These are phyloP conservation scores for Suhomyces xylopsoci DNA, from an alignment of 805 yeast genomes.

Conservation along the genomic window DNA sequence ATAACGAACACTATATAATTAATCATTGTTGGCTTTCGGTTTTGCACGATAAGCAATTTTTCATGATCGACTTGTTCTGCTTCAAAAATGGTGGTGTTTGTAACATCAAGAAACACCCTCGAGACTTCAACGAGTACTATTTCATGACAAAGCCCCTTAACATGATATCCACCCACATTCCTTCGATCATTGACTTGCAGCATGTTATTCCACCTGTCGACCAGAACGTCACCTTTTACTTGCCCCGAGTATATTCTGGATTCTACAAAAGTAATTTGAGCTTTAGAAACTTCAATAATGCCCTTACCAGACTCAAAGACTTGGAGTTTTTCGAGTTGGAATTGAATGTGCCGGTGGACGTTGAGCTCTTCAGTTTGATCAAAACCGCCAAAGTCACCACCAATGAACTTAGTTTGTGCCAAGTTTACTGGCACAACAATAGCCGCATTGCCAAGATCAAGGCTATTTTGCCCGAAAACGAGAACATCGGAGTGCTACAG, in stretches of 20 bases:
- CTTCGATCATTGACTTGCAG: constrained; percentile 74
- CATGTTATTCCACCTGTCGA: constrained; percentile 84
- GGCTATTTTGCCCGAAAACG: constrained; percentile 72
- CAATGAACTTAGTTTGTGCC: constrained; percentile 64
- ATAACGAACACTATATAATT: constrained; percentile 48
- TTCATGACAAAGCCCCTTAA: constrained; percentile 76
- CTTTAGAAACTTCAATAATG: constrained; percentile 67
- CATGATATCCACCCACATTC: constrained; percentile 81
- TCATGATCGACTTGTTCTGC: constrained; percentile 64
- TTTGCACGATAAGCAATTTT: constrained; percentile 69
- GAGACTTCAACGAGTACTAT: constrained; percentile 52
- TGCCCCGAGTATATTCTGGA: constrained; percentile 86
- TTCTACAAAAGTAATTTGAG: constrained; percentile 59
- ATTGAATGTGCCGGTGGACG: constrained; percentile 62
- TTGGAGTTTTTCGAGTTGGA: constrained; percentile 79
- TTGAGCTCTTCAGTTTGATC: constrained; percentile 62
- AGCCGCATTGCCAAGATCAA: constrained; percentile 72
- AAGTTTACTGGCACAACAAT: constrained; percentile 63
- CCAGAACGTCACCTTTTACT: constrained; percentile 67
- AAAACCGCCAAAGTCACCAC: constrained; percentile 51
- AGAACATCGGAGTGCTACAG: constrained; percentile 66
- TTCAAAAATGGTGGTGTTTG: constrained; percentile 29
- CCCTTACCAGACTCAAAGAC: constrained; percentile 68
- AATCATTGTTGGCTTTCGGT: constrained; percentile 92
- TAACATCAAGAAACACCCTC: constrained; percentile 22